Percentiles rank a stretch among this genome's conserved stretches.
Conservation (phyloP, 495 filamentous ascomycete genomes). For the Lasiosphaeris hirsuta region DNA sequence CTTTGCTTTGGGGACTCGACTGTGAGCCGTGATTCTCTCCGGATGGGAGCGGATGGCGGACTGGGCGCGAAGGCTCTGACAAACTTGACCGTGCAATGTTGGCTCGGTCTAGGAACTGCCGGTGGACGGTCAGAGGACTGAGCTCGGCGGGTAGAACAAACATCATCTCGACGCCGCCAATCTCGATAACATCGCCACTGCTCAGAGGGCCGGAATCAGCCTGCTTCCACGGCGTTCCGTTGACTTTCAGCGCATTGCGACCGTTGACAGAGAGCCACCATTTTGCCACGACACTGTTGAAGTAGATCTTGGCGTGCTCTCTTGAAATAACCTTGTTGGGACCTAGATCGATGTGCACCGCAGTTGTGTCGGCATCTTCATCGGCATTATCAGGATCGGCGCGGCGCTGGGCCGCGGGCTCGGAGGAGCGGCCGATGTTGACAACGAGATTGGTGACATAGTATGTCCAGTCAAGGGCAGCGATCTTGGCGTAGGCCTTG, state of each 20-base stretch:
- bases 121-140: conserved; percentile 55
- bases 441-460: conserved; percentile 78
- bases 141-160: conserved; percentile 76
- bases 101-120: conserved; percentile 50
- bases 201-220: conserved; percentile 61
- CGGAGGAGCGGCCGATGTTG: conserved; percentile 79
- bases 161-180: conserved; percentile 94
- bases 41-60: conserved; percentile 50
- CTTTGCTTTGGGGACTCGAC: conserved; percentile 26
- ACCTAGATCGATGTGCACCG: conserved; percentile 87
- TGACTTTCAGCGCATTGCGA: conserved; percentile 81
- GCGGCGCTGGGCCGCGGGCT: conserved; percentile 40
- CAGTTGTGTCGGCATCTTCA: conserved; percentile 27
- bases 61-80: conserved; percentile 13
- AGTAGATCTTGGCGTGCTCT: conserved; percentile 81
- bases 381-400: conserved; percentile 27
- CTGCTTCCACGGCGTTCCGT: conserved; percentile 64
- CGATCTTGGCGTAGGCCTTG: conserved; percentile 89
- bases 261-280: conserved; percentile 88
- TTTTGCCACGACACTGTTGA: conserved; percentile 59
- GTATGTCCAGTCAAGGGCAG: conserved; percentile 90
- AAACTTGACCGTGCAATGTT: conserved; percentile 35
- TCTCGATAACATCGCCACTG: conserved; percentile 85
- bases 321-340: conserved; percentile 90
- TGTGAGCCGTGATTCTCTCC: conserved; percentile 29